Evolutionary conservation across 2,329 filamentous ascomycete genomes (phyloP), one percentile per base, ranked within the genome.

Genomic region (Botryotinia globosa): DNA sequence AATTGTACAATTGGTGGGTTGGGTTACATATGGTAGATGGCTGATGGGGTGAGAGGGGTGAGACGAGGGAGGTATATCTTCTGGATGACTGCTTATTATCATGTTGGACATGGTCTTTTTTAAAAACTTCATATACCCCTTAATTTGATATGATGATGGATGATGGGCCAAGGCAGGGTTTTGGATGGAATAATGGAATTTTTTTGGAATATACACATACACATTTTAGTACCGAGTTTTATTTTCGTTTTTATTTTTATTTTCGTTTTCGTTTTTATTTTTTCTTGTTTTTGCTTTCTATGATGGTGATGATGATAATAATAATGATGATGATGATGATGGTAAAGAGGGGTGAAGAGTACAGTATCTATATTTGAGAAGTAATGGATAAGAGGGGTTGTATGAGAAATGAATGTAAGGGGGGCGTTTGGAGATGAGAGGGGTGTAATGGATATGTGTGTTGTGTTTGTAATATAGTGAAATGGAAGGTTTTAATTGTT

Each of bases 61-160:
- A 22, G 32, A 12, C 14, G 54, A 20, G 6, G 16, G 7, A 9
- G 58, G 10, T 16, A 56, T 29, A 37, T 63, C 42, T 63, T 62
- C 37, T 42, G 25, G 14, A 62, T 39, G 25, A 25, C 12, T 16
- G 14, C 4, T 56, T 56, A 56, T 56, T 56, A 56, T 56, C 51
- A 56, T 44, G 59, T 42, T 63, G 37, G 59, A 44, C 59, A 63
- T 63, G 25, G 14, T n/a, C 25, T 44, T 42, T 20, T 56, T 56
- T 54, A 18, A 14, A 18, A 63, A 44, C 37, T 63, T 63, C 59
- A 63, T 63, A 63, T 63, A 63, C 59, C 59, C 59, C 59, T 44
- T 42, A 42, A 44, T 42, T 63, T 62, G 59, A 62, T 42, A 44
- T 42, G 59, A 63, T 44, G 37, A 63, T 63, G 59, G 59, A 63